phyloP scores from a whole-genome alignment of 2,329 filamentous ascomycete genomes.

The Verticillium tricorpus region DNA sequence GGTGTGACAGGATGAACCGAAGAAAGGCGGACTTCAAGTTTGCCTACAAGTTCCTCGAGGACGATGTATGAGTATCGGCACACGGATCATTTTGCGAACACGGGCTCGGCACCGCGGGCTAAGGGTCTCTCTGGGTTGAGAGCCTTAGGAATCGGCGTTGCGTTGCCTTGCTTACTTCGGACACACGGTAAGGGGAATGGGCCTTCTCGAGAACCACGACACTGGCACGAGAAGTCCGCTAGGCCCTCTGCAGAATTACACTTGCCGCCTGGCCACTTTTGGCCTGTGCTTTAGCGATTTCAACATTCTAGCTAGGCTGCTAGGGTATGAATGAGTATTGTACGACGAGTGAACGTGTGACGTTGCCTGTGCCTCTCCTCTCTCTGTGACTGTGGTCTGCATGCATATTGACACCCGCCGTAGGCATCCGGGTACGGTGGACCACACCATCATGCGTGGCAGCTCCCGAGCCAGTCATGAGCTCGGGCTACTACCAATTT shows the following conservation, averaged over 20 bases:
- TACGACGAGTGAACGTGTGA: not conserved
- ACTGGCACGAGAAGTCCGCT: not conserved
- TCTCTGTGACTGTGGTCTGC: too few relatives aligned
- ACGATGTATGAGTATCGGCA: constrained; percentile 60
- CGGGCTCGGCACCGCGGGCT: not conserved
- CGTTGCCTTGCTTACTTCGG: not conserved
- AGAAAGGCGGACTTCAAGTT: constrained; percentile 98
- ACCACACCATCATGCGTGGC: not conserved
- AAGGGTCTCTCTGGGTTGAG: not conserved
- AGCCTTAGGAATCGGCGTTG: not conserved
- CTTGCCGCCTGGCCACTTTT: not conserved
- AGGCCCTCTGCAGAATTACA: not conserved
- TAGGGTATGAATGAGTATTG: not conserved
- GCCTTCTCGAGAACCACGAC: not conserved
- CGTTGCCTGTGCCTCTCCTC: not conserved
- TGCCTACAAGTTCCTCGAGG: constrained; percentile 94
- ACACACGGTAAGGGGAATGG: not conserved
- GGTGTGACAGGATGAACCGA: constrained; percentile 80
- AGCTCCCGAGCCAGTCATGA: too few relatives aligned
- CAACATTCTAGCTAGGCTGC: not conserved
- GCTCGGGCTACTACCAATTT: too few relatives aligned
- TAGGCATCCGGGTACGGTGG: not conserved
- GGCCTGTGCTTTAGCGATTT: not conserved
- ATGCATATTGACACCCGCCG: too few relatives aligned
- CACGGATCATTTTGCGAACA: not conserved